Base-by-base conservation (phyloP, 1,284 basidiomycete genomes). In the Boletus hoseneyae region DNA sequence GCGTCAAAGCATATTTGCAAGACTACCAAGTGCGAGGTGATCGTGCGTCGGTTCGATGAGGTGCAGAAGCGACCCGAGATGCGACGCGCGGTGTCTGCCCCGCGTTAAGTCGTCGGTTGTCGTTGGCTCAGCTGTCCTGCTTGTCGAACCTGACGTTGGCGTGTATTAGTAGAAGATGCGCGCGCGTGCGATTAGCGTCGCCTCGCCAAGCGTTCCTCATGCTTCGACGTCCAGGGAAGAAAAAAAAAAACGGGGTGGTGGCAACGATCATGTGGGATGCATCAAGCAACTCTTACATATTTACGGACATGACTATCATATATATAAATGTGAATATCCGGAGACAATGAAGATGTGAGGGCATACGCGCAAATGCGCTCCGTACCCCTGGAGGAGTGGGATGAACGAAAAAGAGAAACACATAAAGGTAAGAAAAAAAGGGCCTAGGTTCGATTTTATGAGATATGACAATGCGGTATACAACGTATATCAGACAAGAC, bases 1-100 rank as follows among this genome's bases (percentile, higher is more conserved):
- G 72, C 75, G n/a, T 85, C 92, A 10, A 93, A 86, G 63, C 87
- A 91, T 62, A 88, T 99, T 42, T 99, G 96, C 77, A 79, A 83
- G 64, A 82, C 84, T 10, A 84, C 89, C 9, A 87, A 87, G 68
- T 97, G 94, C 65, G 82, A 93, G 52, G 80, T 97, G 41, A 75
- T 90, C 40, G 81, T 97, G 2, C 80, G 91, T 42, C 75, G 84
- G 55, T 97, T 97, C 58, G 92, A 97, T 67, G 92, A 97, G 61
- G 84, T 86, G 7, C 83, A 85, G 61, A 94, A 91, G 68, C 79
- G 79, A 44, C 69, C 75, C n/a, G 72, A 76, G 21, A 62, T 70
- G 53, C 73, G 75, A 40, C 79, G 78, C 55, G 70, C 79, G 8
- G 76, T 83, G 51, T 73, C 79, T 23, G 76, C 77, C 27, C 81